A percentile compares a stretch with the other conserved stretches of the same genome.
Evolutionary conservation across 2,329 filamentous ascomycete genomes (phyloP).

Genomic region (Beauveria sp.): DNA sequence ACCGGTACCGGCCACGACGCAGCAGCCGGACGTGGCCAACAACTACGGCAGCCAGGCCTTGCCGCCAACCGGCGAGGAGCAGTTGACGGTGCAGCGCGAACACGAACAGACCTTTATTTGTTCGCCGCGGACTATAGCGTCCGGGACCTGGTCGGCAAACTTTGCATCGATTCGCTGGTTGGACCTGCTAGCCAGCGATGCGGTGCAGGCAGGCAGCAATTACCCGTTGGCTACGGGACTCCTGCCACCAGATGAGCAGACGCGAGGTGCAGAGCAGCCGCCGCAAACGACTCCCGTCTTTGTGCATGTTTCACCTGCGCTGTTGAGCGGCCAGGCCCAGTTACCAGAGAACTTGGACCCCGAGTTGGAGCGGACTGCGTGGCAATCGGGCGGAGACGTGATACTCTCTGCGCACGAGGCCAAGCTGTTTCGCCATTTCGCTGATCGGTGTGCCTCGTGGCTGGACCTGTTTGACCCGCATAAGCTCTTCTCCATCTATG

Average conservation of each 20-base stretch:
- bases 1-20: no score
- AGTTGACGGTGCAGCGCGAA: neutral
- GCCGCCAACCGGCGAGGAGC: neutral
- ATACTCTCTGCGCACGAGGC: slow-evolving; percentile 19
- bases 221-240: slow-evolving; percentile 21
- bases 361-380: slow-evolving; percentile 19
- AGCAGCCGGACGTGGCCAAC: neutral
- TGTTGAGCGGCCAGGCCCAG: slow-evolving; percentile 9
- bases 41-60: neutral
- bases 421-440: slow-evolving; percentile 22
- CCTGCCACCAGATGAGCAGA: neutral
- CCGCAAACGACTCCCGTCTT: neutral
- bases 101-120: neutral
- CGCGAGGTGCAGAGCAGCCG: neutral
- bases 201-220: slow-evolving; percentile 21
- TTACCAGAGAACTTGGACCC: slow-evolving; percentile 2
- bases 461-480: slow-evolving; percentile 14
- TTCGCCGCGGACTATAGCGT: slow-evolving; percentile 13
- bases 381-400: slow-evolving; percentile 20
- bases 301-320: slow-evolving; percentile 5
- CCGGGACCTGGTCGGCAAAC: slow-evolving; percentile 22
- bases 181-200: slow-evolving; percentile 14
- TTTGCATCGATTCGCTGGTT: slow-evolving; percentile 17
- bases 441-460: slow-evolving; percentile 17
- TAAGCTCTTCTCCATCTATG: slow-evolving; percentile 12